Evolutionary conservation across 352 stramenopile species (phyloP).

Genomic region (Pythium diclinum): DNA sequence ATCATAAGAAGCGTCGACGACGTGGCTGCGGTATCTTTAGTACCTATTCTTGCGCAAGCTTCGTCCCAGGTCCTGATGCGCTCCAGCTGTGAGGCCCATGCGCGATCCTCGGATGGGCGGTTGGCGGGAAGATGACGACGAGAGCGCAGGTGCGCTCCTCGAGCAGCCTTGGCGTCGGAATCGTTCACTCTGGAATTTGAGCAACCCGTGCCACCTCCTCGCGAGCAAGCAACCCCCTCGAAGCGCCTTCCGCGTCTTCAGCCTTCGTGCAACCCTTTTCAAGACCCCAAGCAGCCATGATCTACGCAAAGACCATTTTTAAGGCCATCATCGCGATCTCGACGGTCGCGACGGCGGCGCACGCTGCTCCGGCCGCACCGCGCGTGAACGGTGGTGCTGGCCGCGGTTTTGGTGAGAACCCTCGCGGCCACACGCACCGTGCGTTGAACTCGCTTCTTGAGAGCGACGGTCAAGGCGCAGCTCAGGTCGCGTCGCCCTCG

Average conservation of each 20-base stretch:
- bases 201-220: constrained; percentile 19
- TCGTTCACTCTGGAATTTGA: constrained; percentile 27
- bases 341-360: constrained; percentile 36
- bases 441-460: constrained; percentile 29
- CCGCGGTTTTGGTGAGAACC: constrained; percentile 21
- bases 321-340: constrained; percentile 55
- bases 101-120: neutral
- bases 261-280: constrained; percentile 23
- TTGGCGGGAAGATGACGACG: neutral
- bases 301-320: constrained; percentile 60
- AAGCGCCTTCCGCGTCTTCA: constrained; percentile 19
- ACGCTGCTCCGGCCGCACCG: constrained; percentile 23
- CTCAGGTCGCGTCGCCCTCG: constrained; percentile 34
- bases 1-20: constrained; percentile 8
- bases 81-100: neutral
- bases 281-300: constrained; percentile 31
- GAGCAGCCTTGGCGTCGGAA: neutral
- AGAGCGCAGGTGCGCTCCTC: neutral
- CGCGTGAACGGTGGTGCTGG: constrained; percentile 27
- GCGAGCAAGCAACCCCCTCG: constrained; percentile 12
- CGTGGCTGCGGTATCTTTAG: constrained; percentile 5
- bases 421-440: constrained; percentile 30
- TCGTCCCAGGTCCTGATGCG: neutral
- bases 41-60: constrained; percentile 12
- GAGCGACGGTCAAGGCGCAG: constrained; percentile 21